These are phyloP conservation scores for Lepidium sativum DNA, from an alignment of 345 rosid species.

Conservation along the genomic window DNA sequence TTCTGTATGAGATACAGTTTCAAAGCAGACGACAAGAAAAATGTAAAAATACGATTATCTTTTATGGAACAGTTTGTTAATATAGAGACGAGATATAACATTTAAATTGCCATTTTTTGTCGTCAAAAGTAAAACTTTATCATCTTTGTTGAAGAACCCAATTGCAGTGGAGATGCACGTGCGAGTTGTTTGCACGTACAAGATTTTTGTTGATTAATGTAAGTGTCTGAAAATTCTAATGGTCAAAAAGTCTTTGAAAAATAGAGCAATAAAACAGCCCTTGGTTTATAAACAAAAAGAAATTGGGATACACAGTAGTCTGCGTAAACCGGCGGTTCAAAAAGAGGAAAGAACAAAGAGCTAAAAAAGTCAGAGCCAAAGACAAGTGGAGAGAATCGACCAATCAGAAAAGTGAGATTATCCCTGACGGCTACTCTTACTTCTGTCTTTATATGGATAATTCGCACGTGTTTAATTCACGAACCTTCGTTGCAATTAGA, in stretches of 20 bases:
- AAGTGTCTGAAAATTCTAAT: background rate
- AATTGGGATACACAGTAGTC: too few species aligned
- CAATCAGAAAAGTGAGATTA: constrained; percentile 24
- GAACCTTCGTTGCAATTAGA: constrained; percentile 23
- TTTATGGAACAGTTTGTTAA: background rate
- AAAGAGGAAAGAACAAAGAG: background rate
- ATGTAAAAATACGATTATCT: background rate
- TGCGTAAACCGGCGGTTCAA: background rate
- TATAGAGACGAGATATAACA: background rate
- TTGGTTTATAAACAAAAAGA: too few species aligned
- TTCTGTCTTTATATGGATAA: constrained; percentile 8
- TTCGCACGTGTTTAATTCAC: constrained; percentile 25
- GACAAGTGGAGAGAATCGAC: constrained; percentile 21
- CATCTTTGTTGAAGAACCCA: background rate
- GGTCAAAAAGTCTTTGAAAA: constrained; percentile 23
- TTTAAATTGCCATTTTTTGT: background rate
- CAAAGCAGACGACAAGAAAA: background rate
- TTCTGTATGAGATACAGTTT: background rate
- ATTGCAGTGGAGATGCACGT: background rate
- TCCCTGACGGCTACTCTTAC: constrained; percentile 10
- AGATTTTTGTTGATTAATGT: background rate
- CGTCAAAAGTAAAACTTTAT: background rate
- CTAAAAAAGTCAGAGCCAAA: background rate
- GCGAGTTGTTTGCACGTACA: background rate
- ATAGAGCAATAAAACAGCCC: too few species aligned